These are phyloP conservation scores for Amaranthus hypochondriacus DNA, from an alignment of 148 eudicot species.

Conservation along the genomic window DNA sequence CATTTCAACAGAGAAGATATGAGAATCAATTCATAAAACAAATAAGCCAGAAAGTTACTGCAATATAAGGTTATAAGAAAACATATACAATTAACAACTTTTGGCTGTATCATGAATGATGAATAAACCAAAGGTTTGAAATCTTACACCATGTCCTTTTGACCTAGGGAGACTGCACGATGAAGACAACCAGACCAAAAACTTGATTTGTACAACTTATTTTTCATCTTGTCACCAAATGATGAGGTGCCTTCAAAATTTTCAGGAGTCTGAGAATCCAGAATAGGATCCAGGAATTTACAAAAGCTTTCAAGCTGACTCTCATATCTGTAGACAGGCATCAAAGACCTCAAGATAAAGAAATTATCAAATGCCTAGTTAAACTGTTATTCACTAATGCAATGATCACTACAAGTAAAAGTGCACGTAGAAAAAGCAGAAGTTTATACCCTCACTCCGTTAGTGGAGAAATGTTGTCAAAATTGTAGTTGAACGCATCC, in stretches of 20 bases:
- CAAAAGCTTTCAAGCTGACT: conserved; percentile 80
- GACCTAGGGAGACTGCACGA: conserved; percentile 72
- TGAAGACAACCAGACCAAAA: conserved; percentile 83
- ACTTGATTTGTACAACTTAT: conserved; percentile 55
- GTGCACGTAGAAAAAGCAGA: background rate
- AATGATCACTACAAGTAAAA: background rate
- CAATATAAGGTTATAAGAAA: too few relatives aligned
- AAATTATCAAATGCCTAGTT: background rate
- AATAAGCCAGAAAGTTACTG: too few relatives aligned
- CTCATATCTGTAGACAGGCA: conserved; percentile 58
- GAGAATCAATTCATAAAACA: background rate
- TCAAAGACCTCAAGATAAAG: background rate
- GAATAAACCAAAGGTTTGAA: background rate
- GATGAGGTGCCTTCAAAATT: conserved; percentile 49
- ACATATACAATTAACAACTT: too few relatives aligned
- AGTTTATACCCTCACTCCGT: background rate
- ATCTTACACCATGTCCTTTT: conserved; percentile 87
- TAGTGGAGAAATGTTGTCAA: background rate
- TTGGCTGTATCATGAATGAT: too few relatives aligned
- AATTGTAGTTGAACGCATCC: background rate
- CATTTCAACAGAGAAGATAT: background rate
- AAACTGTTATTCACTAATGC: background rate
- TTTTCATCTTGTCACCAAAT: conserved; percentile 51
- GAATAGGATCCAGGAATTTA: conserved; percentile 74
- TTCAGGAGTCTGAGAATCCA: conserved; percentile 89